phyloP scores from a whole-genome alignment of 2,329 filamentous ascomycete genomes.

The Cladosporium sp. region DNA sequence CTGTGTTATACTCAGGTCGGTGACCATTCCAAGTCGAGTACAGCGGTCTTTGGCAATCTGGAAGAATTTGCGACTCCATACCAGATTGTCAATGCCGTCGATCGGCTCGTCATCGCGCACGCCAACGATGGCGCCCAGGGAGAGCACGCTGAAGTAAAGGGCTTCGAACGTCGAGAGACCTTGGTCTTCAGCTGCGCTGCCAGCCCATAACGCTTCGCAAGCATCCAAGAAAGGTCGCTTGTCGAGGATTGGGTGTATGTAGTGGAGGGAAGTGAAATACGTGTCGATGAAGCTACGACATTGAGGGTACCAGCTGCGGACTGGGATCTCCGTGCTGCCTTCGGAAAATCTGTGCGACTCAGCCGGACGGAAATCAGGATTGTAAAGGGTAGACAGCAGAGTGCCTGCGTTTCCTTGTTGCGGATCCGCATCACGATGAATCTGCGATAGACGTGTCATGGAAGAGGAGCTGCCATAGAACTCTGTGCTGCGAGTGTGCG shows the following conservation, averaged over 20 bases:
- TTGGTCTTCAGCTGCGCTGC: neutral
- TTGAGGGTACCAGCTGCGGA: neutral
- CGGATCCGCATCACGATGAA: neutral
- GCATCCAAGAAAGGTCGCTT: constrained; percentile 1
- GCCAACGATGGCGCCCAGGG: neutral
- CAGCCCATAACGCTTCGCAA: neutral
- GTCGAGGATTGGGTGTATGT: neutral
- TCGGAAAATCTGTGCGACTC: neutral
- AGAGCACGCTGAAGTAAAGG: neutral
- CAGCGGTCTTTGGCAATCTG: neutral
- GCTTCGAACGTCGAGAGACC: neutral
- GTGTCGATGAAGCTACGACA: neutral
- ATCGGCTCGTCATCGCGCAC: constrained; percentile 1
- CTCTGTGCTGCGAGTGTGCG: neutral
- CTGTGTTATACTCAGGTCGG: neutral
- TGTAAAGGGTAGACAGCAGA: neutral
- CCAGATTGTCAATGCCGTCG: neutral
- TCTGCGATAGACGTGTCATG: neutral
- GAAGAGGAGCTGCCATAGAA: neutral
- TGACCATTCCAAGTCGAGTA: neutral
- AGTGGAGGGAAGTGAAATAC: neutral
- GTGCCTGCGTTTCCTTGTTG: neutral
- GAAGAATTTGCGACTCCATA: neutral
- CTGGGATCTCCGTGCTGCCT: neutral
- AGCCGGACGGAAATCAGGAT: neutral